A percentile compares a stretch with the other conserved stretches of the same genome.
phyloP scores from a whole-genome alignment of 192 early-diverging fungal genomes.

The Diversispora eburnea region DNA sequence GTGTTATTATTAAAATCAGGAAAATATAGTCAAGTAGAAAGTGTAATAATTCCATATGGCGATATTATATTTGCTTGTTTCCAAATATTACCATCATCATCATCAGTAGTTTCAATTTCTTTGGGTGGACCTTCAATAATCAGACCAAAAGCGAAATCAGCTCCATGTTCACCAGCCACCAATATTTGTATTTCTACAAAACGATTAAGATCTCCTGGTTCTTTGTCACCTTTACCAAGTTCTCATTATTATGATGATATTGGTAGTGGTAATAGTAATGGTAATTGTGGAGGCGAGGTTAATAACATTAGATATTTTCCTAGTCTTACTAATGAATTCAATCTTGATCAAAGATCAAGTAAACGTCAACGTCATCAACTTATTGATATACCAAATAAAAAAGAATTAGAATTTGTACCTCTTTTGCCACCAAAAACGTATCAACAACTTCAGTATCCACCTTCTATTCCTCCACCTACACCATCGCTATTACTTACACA shows the following conservation, averaged over 20 bases:
- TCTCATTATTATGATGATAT: not conserved
- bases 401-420: no score
- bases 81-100: conserved; percentile 29
- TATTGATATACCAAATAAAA: no score
- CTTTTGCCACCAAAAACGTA: no score
- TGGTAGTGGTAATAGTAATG: not conserved
- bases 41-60: conserved; percentile 43
- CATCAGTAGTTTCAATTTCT: not conserved
- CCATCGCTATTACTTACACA: no score
- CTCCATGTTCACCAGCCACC: conserved; percentile 26
- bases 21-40: conserved; percentile 37
- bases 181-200: not conserved
- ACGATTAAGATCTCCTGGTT: conserved; percentile 19
- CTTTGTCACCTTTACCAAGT: not conserved
- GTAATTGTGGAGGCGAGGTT: not conserved
- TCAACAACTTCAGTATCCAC: no score
- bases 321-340: no score
- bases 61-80: conserved; percentile 46
- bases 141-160: conserved; percentile 8
- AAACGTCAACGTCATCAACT: no score
- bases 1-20: not conserved
- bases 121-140: not conserved
- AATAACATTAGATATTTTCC: no score
- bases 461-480: no score
- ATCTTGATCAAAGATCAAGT: no score